These are phyloP conservation scores for Trametes cingulata DNA, from an alignment of 768 basidiomycete species.

Conservation along the genomic window DNA sequence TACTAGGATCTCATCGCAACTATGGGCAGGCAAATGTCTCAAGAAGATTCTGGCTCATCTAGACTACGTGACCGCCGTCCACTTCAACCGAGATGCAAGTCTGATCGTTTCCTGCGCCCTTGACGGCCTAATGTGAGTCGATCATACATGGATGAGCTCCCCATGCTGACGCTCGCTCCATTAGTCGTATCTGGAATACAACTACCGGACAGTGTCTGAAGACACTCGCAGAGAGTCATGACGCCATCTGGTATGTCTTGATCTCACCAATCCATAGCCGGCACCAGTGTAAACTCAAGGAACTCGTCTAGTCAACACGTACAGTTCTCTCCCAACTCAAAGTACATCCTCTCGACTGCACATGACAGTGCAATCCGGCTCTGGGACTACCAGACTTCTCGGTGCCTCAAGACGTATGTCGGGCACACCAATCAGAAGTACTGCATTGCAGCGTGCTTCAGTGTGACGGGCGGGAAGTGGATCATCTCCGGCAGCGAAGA, in stretches of 20 bases:
- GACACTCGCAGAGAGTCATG: conserved; percentile 88
- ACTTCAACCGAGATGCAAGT: conserved; percentile 90
- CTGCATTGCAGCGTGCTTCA: conserved; percentile 83
- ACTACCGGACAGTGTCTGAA: conserved; percentile 93
- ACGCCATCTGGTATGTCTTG: conserved; percentile 69
- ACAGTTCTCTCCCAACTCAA: conserved; percentile 93
- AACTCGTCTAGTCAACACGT: conserved; percentile 71
- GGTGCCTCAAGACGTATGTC: conserved; percentile 86
- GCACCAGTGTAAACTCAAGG: background rate
- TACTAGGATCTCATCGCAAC: too few species aligned
- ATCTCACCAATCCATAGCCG: background rate
- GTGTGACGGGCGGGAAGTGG: conserved; percentile 85
- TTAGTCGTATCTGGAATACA: conserved; percentile 94
- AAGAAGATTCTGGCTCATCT: conserved; percentile 90
- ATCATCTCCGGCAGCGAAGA: conserved; percentile 93
- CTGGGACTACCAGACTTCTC: conserved; percentile 93
- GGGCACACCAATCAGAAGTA: conserved; percentile 84
- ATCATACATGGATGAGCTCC: background rate
- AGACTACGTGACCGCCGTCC: conserved; percentile 92
- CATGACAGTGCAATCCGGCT: conserved; percentile 91
- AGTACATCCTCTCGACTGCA: conserved; percentile 91
- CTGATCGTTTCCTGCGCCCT: conserved; percentile 90
- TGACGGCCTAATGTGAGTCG: conserved; percentile 87
- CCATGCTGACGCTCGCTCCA: background rate
- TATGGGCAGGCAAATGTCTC: conserved; percentile 68